These are phyloP conservation scores for Hypholoma fasciculare DNA, from an alignment of 768 basidiomycete species.

Conservation along the genomic window DNA sequence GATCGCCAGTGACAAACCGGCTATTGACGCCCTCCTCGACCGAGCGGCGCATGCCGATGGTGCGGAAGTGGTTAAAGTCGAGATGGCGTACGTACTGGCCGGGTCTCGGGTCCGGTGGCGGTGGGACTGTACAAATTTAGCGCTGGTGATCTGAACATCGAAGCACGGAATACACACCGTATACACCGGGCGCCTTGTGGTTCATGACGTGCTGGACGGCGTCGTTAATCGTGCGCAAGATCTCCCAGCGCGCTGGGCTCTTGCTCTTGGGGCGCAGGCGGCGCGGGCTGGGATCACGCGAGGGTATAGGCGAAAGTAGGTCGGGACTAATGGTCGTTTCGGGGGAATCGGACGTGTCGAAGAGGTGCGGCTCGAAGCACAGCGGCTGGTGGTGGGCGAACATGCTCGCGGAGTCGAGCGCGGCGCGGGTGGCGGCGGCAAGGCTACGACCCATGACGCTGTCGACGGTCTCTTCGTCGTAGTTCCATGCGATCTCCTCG, in stretches of 20 bases:
- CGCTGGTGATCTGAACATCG: conserved; percentile 1
- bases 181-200: conserved; percentile 63
- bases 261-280: conserved; percentile 76
- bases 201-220: conserved; percentile 74
- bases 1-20: conserved; percentile 90
- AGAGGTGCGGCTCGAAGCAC: conserved; percentile 59
- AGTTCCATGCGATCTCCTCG: conserved; percentile 76
- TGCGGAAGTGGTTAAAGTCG: conserved; percentile 96
- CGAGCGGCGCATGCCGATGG: conserved; percentile 92
- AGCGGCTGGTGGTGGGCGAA: conserved; percentile 36
- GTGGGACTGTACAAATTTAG: conserved; percentile 50
- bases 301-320: conserved; percentile 74
- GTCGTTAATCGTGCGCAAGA: conserved; percentile 76
- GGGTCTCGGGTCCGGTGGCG: conserved; percentile 67
- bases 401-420: conserved; percentile 45
- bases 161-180: conserved; percentile 47
- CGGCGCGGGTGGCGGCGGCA: conserved; percentile 65
- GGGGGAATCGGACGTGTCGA: conserved; percentile 55
- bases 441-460: conserved; percentile 67
- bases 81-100: conserved; percentile 84
- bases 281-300: conserved; percentile 81
- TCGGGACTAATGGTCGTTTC: conserved; percentile 75
- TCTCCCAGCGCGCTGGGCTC: conserved; percentile 82
- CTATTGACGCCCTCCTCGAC: conserved; percentile 87
- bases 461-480: conserved; percentile 65